A percentile compares a stretch with the other conserved stretches of the same genome.
These are phyloP conservation scores for Diaporthe citriasiana DNA, from an alignment of 2,329 filamentous ascomycete species.

Conservation along the genomic window DNA sequence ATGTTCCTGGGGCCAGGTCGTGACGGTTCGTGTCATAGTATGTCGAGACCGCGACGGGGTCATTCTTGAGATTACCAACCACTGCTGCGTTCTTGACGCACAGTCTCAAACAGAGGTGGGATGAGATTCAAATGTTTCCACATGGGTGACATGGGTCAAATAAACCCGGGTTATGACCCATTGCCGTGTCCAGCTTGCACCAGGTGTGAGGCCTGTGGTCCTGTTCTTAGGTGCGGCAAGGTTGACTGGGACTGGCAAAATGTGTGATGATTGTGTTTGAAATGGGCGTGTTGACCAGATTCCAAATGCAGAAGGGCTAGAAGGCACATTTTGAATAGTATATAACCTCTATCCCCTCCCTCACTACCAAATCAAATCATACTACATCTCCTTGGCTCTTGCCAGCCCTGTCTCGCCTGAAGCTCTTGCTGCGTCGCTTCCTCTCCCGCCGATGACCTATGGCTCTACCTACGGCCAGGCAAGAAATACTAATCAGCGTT, in stretches of 20 bases:
- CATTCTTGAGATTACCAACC: neutral
- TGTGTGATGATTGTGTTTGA: no score
- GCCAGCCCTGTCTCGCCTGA: neutral
- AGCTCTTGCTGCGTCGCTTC: neutral
- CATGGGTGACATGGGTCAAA: no score
- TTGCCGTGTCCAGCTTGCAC: neutral
- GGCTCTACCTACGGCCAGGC: neutral
- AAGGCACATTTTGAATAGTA: no score
- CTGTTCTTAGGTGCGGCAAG: no score
- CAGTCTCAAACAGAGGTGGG: neutral
- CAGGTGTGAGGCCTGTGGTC: neutral
- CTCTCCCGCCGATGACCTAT: no score
- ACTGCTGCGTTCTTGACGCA: neutral
- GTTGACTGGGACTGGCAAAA: no score
- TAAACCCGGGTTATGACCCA: no score
- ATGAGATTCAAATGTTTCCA: no score
- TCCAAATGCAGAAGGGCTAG: no score
- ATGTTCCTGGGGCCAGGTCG: neutral
- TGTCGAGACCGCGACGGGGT: neutral
- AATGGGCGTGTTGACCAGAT: no score
- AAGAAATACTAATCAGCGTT: rapidly evolving
- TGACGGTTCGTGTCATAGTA: neutral
- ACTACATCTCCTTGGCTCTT: neutral
- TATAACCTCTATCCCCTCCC: no score
- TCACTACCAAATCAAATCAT: no score